Percentiles rank a stretch among this genome's conserved stretches.
Evolutionary conservation across 352 stramenopile species (phyloP).

Genomic region (Globisporangium cystogenes): DNA sequence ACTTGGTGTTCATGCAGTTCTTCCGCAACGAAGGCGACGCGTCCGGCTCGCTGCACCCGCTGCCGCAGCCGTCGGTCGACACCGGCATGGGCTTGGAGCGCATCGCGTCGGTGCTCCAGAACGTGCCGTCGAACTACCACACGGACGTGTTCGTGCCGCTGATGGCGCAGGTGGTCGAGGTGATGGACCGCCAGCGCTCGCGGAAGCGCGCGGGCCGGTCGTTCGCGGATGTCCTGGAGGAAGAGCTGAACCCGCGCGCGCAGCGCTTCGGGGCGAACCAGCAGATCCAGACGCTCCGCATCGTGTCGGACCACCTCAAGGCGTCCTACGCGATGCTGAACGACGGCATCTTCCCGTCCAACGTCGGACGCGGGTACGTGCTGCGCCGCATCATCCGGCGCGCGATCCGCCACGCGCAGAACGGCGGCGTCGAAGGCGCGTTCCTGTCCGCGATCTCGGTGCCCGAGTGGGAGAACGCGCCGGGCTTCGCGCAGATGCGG

Average conservation of each 20-base stretch:
- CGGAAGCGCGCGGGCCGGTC: conserved; percentile 3
- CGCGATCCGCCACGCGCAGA: conserved; percentile 65
- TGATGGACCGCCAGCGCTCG: conserved; percentile 35
- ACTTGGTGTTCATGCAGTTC: conserved; percentile 98
- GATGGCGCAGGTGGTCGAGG: conserved; percentile 36
- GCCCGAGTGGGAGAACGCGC: conserved; percentile 29
- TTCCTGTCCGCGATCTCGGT: conserved; percentile 52
- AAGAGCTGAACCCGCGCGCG: conserved; percentile 38
- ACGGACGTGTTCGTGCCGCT: conserved; percentile 95
- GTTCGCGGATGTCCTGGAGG: conserved; percentile 32
- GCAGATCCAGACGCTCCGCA: conserved; percentile 72
- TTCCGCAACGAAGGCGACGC: conserved; percentile 81
- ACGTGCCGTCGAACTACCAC: conserved; percentile 95
- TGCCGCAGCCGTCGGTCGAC: conserved; percentile 93
- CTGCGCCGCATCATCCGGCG: conserved; percentile 93
- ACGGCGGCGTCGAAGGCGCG: conserved; percentile 39
- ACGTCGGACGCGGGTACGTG: conserved; percentile 95
- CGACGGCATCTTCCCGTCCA: conserved; percentile 94
- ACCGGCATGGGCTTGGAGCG: conserved; percentile 97
- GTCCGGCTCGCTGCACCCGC: conserved; percentile 51
- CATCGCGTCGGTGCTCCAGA: conserved; percentile 93
- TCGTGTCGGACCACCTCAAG: conserved; percentile 95
- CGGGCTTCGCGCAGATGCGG: conserved; percentile 52
- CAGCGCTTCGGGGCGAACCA: conserved; percentile 37
- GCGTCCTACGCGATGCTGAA: conserved; percentile 92